Evolutionary conservation across 805 yeast genomes (phyloP).

Genomic region (Candida sakaeoensis): DNA sequence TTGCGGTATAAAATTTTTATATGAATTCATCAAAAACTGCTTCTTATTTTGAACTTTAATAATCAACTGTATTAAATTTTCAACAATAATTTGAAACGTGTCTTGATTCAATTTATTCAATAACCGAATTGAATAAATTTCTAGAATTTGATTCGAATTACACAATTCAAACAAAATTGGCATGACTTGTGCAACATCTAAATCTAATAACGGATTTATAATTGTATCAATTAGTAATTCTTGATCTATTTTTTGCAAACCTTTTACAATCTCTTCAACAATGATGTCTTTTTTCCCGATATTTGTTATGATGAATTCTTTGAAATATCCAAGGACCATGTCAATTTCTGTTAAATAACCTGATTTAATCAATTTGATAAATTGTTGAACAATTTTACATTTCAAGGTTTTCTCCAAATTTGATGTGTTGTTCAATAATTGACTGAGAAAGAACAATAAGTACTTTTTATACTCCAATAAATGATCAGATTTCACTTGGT

Average conservation of each 20-base stretch:
- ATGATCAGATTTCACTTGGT: constrained; percentile 21
- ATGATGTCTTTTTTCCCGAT: constrained; percentile 52
- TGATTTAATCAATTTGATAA: constrained; percentile 53
- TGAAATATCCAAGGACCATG: constrained; percentile 60
- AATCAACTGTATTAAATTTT: constrained; percentile 23
- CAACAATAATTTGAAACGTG: constrained; percentile 14
- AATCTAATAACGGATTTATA: constrained; percentile 47
- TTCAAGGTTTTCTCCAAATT: constrained; percentile 66
- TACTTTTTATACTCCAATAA: constrained; percentile 53
- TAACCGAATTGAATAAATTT: constrained; percentile 41
- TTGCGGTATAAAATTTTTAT: constrained; percentile 40
- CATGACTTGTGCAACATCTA: constrained; percentile 16
- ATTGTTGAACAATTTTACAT: constrained; percentile 60
- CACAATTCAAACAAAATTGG: constrained; percentile 27
- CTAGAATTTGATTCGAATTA: constrained; percentile 41
- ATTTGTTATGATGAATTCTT: constrained; percentile 45
- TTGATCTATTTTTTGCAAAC: constrained; percentile 48
- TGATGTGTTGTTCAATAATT: constrained; percentile 64
- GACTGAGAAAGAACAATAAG: constrained; percentile 63
- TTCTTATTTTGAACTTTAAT: constrained; percentile 24
- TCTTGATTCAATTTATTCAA: constrained; percentile 27
- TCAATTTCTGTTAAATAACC: constrained; percentile 56
- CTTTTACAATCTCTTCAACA: constrained; percentile 49
- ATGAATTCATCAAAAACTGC: constrained; percentile 37
- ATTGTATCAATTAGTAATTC: constrained; percentile 46